Base-by-base conservation (phyloP, 2,329 filamentous ascomycete genomes). In the Trematosphaeria pertusa region DNA sequence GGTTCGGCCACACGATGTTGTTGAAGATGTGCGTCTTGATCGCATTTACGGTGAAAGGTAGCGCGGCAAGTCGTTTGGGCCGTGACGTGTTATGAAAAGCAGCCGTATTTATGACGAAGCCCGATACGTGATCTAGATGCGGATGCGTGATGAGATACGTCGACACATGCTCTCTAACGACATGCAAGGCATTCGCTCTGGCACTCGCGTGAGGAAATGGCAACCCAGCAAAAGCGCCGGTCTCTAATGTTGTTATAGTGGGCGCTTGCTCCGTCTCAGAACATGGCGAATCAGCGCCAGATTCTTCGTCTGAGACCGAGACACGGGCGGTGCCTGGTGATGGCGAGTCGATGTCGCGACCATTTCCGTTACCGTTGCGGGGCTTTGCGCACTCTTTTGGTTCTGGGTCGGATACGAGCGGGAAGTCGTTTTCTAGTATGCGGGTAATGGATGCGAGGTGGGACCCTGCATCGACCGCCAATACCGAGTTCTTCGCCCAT, bases 21-120 rank as follows among this genome's bases (percentile, higher is more conserved):
- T 99, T 99, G 78, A 99, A 99, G 49, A 99, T 90, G 72, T 99
- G 92, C 0, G 80, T 85, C 70, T 96, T 97, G 72, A 99, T 87
- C 0, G 93, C 92, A 35, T 90, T 82, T 40, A 99, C 92, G n/a
- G 93, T 96, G 20, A 85, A 87, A 0, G 92, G 91, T 3, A 97
- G 76, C 0, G 89, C 93, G 1, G 93, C 91, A 11, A 99, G 78
- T 18, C 88, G 85, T 73, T 97, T 99, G 0, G 91, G 90, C 22
- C 81, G 78, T 20, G 87, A 84, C 2, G 87, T 84, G 21, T 88
- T 89, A 21, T 90, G 87, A 15, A 95, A 83, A 3, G 89, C 87
- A 4, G 94, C 92, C 0, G 93, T 97, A 71, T 97, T 97, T 69
- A 97, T 87, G 22, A 94, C 89, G 58, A 97, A 89, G 9, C 89